Evolutionary conservation across 371 early-diverging fungal genomes (phyloP).

Genomic region (Actinomortierella ambigua): DNA sequence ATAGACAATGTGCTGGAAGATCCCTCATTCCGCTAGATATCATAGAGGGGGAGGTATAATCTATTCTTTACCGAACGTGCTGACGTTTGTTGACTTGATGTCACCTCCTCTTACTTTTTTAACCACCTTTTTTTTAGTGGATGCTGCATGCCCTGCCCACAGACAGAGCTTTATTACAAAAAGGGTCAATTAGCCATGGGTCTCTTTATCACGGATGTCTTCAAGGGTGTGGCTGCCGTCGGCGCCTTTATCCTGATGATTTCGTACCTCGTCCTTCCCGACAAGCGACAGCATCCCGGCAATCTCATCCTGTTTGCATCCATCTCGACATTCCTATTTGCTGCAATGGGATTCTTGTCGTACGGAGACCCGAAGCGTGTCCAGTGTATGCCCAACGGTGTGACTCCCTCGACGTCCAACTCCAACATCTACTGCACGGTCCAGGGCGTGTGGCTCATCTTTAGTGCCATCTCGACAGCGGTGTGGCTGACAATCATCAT

Average conservation of each 20-base stretch:
- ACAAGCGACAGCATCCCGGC: conserved; percentile 40
- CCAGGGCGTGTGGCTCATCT: conserved; percentile 65
- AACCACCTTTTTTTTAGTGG: conserved; percentile 6
- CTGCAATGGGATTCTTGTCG: conserved; percentile 57
- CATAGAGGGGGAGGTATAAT: too few species aligned
- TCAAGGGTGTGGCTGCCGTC: conserved; percentile 58
- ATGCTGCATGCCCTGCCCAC: conserved; percentile 43
- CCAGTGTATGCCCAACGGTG: conserved; percentile 57
- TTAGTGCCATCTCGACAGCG: conserved; percentile 61
- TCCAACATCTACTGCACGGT: conserved; percentile 65
- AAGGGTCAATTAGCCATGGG: conserved; percentile 51
- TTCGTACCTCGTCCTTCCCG: conserved; percentile 47
- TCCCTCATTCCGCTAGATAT: too few species aligned
- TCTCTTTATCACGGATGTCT: conserved; percentile 58
- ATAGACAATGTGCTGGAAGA: background rate
- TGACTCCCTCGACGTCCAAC: conserved; percentile 50
- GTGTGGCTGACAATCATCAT: conserved; percentile 68
- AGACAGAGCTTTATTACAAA: conserved; percentile 50
- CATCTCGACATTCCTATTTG: conserved; percentile 32
- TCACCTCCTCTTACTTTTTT: background rate
- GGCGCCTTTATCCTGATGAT: conserved; percentile 56
- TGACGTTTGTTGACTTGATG: background rate
- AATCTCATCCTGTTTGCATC: conserved; percentile 41
- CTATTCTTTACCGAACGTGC: too few species aligned
- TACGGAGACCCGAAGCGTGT: conserved; percentile 57